Evolutionary conservation across 202 grass and related monocot species (phyloP).

Genomic region (Zoysia matrella): DNA sequence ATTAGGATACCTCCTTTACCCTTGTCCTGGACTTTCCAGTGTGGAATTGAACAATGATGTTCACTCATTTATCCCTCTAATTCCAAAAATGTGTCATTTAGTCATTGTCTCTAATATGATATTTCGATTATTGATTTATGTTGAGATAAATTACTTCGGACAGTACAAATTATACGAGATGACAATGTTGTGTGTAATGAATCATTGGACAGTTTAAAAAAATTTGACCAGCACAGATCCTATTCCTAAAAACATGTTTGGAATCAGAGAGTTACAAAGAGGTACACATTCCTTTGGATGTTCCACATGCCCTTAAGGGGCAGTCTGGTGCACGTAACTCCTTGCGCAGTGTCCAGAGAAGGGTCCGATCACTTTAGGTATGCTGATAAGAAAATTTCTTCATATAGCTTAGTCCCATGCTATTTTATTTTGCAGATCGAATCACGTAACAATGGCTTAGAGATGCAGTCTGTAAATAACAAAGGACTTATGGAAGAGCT

Average conservation of each 20-base stretch:
- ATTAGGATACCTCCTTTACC: neutral
- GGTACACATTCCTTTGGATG: neutral
- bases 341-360: too few species aligned
- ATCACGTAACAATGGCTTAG: slow-evolving; percentile 94
- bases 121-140: neutral
- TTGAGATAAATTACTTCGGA: neutral
- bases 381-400: neutral
- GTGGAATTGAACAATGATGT: neutral
- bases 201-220: neutral
- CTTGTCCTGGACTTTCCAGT: neutral
- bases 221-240: neutral
- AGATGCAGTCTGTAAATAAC: slow-evolving; percentile 97
- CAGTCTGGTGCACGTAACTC: too few species aligned
- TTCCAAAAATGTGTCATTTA: neutral
- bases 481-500: slow-evolving; percentile 87
- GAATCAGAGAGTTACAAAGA: slow-evolving; percentile 14
- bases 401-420: neutral
- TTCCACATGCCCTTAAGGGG: too few species aligned
- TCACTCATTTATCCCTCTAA: neutral
- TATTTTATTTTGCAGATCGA: slow-evolving; percentile 76
- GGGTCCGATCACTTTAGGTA: too few species aligned
- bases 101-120: neutral
- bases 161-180: neutral
- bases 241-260: neutral
- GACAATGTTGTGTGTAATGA: neutral